Base-by-base conservation (phyloP, 2,329 filamentous ascomycete species). In the Pleurostoma richardsiae region DNA sequence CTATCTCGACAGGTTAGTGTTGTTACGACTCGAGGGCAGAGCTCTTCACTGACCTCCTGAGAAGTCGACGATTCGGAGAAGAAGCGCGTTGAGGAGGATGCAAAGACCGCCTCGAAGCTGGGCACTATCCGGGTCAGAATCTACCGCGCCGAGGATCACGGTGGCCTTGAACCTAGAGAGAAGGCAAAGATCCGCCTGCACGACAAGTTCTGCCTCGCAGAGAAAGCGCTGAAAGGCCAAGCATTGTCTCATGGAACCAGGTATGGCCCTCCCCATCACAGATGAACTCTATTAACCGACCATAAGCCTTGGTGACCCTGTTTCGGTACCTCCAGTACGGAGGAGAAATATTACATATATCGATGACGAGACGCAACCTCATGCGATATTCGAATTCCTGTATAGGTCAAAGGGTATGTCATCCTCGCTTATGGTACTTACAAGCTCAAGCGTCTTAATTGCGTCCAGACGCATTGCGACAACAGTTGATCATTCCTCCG, bases 221-320 rank as follows among this genome's bases (percentile, higher is more conserved):
- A 67, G 40, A 60, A 65, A 45, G 57, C 64, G 0, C 51, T 68
- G 4, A 66, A 68, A 31, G 64, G 63, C 6, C 58, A 54, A 41
- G 56, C 59, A 0, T 49, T 67, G 6, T 65, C 62, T 1, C 64
- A 67, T 31, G 60, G 60, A 4, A 62, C 62, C 10, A 54, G 43
- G 64, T 67, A 48, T 55, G 33, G 10, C 30, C 8, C 27, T 10
- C 27, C 28, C 2, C 6, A 5, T 26, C 8, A 8, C n/a, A 36
- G 33, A 8, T 36, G 2, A 2, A 8, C 8, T 8, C 8, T 36
- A 8, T 2, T 8, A 36, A 36, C 8, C 33, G 8, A 36, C 8
- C 33, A 8, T 8, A 36, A 36, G 19, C 19, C 19, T 36, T n/a
- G n/a, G 33, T n/a, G 8, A 36, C 33, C n/a, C 33, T 36, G 33